A percentile compares a stretch with the other conserved stretches of the same genome.
phyloP scores from a whole-genome alignment of 2,329 filamentous ascomycete species.

The Diaporthe longicolla region DNA sequence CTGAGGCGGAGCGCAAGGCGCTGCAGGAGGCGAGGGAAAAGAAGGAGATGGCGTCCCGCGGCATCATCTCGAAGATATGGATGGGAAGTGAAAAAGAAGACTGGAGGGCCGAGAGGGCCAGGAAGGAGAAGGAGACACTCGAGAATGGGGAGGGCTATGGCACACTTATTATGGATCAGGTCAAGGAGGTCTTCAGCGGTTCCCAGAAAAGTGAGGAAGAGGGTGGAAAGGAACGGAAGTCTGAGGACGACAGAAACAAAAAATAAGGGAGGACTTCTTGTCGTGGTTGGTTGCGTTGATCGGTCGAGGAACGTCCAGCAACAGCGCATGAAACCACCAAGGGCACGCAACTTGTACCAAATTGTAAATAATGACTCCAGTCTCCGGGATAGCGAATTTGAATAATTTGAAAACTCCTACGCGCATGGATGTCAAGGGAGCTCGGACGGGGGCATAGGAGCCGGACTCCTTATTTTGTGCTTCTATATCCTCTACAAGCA shows the following conservation, averaged over 20 bases:
- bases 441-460: background rate
- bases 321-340: background rate
- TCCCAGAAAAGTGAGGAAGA: constrained; percentile 51
- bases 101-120: constrained; percentile 67
- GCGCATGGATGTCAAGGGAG: too few species aligned
- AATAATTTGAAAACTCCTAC: background rate
- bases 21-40: constrained; percentile 47
- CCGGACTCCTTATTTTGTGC: background rate
- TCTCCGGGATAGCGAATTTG: constrained; percentile 13
- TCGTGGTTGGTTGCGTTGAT: background rate
- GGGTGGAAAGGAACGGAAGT: constrained; percentile 47
- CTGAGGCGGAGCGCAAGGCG: constrained; percentile 51
- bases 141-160: constrained; percentile 69
- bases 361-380: constrained; percentile 29
- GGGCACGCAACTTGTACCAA: background rate
- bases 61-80: constrained; percentile 65
- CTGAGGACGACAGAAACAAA: constrained; percentile 46
- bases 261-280: constrained; percentile 28
- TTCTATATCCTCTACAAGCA: background rate
- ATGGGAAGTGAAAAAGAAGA: constrained; percentile 69
- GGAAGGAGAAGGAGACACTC: constrained; percentile 66
- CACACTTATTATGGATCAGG: constrained; percentile 69
- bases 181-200: constrained; percentile 64
- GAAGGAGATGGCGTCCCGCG: constrained; percentile 43
- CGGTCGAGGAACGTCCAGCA: background rate